These are phyloP conservation scores for Fusarium sp. DNA, from an alignment of 2,329 filamentous ascomycete species.

Conservation along the genomic window DNA sequence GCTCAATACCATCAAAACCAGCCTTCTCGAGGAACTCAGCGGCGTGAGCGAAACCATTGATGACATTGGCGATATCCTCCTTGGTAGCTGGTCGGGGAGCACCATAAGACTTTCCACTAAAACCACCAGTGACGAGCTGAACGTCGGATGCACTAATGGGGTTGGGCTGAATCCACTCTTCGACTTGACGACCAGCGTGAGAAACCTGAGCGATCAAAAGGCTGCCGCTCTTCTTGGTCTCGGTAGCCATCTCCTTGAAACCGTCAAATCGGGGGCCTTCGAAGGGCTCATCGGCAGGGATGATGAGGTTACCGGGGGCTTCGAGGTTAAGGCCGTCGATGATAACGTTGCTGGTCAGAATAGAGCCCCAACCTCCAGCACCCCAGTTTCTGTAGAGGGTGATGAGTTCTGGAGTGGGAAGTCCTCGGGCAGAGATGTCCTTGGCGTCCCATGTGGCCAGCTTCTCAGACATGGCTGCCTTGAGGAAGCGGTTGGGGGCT, in stretches of 20 bases:
- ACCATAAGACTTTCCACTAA: conserved; percentile 57
- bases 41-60: conserved; percentile 50
- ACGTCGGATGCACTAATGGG: conserved; percentile 66
- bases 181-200: conserved; percentile 36
- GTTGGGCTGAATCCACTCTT: conserved; percentile 35
- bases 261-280: conserved; percentile 33
- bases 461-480: conserved; percentile 38
- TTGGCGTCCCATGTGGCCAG: conserved; percentile 33
- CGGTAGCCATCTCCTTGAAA: conserved; percentile 29
- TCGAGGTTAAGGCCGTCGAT: conserved; percentile 33
- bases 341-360: conserved; percentile 31
- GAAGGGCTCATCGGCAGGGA: conserved; percentile 16
- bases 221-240: conserved; percentile 21
- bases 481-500: conserved; percentile 34
- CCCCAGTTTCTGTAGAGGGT: conserved; percentile 35
- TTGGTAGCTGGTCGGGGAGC: conserved; percentile 47
- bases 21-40: conserved; percentile 58
- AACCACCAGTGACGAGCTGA: conserved; percentile 66
- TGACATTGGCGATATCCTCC: conserved; percentile 26
- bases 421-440: conserved; percentile 32
- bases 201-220: conserved; percentile 31
- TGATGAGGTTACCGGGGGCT: conserved; percentile 22
- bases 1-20: conserved; percentile 36
- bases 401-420: conserved; percentile 30
- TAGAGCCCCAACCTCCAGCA: conserved; percentile 30